phyloP scores from a whole-genome alignment of 1,139 yeast genomes.

The Citeromyces hawaiiensis region DNA sequence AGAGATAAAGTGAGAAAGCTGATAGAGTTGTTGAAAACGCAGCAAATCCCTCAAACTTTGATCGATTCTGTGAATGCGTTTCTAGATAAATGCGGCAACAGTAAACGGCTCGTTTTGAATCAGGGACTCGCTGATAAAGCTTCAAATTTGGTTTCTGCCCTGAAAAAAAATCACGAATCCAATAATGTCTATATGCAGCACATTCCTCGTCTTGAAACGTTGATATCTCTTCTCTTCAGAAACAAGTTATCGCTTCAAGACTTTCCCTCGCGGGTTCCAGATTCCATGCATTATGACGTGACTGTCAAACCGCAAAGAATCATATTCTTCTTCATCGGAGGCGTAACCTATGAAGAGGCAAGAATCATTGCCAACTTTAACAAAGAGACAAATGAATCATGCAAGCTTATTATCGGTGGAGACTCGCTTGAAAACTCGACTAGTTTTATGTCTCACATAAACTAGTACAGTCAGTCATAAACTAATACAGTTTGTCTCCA shows the following conservation, averaged over 20 bases:
- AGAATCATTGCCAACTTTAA: constrained; percentile 67
- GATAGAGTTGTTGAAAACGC: constrained; percentile 21
- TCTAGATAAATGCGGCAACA: constrained; percentile 24
- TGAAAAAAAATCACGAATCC: constrained; percentile 14
- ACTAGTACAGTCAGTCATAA: constrained; percentile 4
- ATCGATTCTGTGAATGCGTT: constrained; percentile 19
- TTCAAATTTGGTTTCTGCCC: constrained; percentile 14
- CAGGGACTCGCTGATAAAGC: constrained; percentile 9
- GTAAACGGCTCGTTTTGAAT: constrained; percentile 20
- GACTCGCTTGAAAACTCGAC: constrained; percentile 52
- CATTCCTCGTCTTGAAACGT: constrained; percentile 53
- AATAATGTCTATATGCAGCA: constrained; percentile 54
- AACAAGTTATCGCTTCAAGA: constrained; percentile 27
- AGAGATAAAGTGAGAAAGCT: constrained; percentile 24
- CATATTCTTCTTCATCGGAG: constrained; percentile 76
- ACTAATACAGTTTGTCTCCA: constrained; percentile 2
- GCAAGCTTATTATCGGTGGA: constrained; percentile 63
- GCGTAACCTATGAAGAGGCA: constrained; percentile 87
- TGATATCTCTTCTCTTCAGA: constrained; percentile 33
- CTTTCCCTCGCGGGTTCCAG: constrained; percentile 18
- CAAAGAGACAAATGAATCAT: constrained; percentile 26
- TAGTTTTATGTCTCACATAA: constrained; percentile 30
- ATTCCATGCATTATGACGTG: constrained; percentile 6
- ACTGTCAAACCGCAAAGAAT: constrained; percentile 19
- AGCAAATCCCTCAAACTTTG: constrained; percentile 18